phyloP scores from a whole-genome alignment of 495 filamentous ascomycete species.

The Aspergillus ostianus region DNA sequence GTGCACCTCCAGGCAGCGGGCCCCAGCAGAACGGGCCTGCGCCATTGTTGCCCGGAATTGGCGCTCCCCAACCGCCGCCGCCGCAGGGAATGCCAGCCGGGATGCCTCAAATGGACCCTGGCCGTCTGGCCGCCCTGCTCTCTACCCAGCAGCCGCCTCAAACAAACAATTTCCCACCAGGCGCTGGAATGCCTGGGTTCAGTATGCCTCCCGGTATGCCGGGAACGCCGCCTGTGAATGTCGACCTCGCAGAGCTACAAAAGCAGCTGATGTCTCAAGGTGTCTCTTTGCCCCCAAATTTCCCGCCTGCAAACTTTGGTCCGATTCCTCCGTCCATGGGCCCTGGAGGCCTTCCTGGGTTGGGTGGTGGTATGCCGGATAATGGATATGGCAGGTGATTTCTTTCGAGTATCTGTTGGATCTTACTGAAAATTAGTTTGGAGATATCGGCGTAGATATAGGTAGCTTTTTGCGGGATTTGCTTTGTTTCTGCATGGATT shows the following conservation, averaged over 20 bases:
- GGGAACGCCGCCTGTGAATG: slow-evolving; percentile 52
- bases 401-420: not conserved
- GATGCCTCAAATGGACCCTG: slow-evolving; percentile 53
- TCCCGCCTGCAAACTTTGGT: slow-evolving; percentile 46
- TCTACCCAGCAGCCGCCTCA: slow-evolving; percentile 41
- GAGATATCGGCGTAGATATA: slow-evolving; percentile 26
- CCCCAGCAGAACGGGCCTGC: slow-evolving; percentile 35
- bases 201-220: slow-evolving; percentile 48
- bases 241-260: slow-evolving; percentile 68
- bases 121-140: slow-evolving; percentile 47
- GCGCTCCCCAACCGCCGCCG: slow-evolving; percentile 48
- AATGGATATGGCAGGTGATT: slow-evolving; percentile 36
- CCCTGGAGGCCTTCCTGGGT: slow-evolving; percentile 44
- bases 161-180: slow-evolving; percentile 25
- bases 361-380: slow-evolving; percentile 34
- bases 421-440: slow-evolving; percentile 8
- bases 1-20: slow-evolving; percentile 34
- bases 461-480: slow-evolving; percentile 14
- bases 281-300: slow-evolving; percentile 37
- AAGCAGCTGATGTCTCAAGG: slow-evolving; percentile 46
- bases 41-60: slow-evolving; percentile 46
- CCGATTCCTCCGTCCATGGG: slow-evolving; percentile 37
- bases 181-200: slow-evolving; percentile 34
- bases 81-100: slow-evolving; percentile 33
- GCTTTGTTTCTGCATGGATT: not conserved